Base-by-base conservation (phyloP, 2,329 filamentous ascomycete species). In the Teratosphaeriaceae sp. region DNA sequence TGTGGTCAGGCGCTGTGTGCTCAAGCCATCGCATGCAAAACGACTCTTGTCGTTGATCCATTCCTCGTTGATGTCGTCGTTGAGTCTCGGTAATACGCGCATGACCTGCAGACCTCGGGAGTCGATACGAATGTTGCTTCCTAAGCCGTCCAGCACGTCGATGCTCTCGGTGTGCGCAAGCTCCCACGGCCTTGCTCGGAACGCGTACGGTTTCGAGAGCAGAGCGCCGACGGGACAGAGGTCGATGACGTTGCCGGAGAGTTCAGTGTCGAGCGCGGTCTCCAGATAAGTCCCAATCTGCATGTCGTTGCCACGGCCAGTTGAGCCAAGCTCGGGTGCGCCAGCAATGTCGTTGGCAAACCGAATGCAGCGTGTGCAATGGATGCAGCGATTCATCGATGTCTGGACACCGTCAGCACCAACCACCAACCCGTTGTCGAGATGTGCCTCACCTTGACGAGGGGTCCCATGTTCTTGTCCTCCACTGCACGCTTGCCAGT, bases 41-140 rank as follows among this genome's bases (percentile, higher is more conserved):
- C 92, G 82, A 30, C 88, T 83, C 77, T 97, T 98, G 74, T 98
- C 92, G 69, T 97, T 92, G 66, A 98, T 97, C 92, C 92, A 98
- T 69, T 98, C 92, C 72, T 98, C 92, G 67, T 98, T 98, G 58
- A 98, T 81, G 59, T 97, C 89, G 63, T 98, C 92, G 65, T 98
- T 98, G 48, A 98, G 76, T 58, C 92, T 80, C 46, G 92, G 92
- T 12, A 96, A 64, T 47, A 98, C 77, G 57, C 92, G 84, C 89
- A 98, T 95, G 40, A 98, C 90, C 70, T 97, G 89, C 53, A 96
- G 74, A 46, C 92, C 92, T 60, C 92, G 82, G 45, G 88, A 84
- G 69, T 98, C 92, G 34, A 97, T 82, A 34, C 92, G 83, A 58
- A 98, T 94, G 65, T 94, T 94, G 45, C 90, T 96, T 47, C 92